A percentile compares a stretch with the other conserved stretches of the same genome.
These are phyloP conservation scores for Inonotus obliquus DNA, from an alignment of 1,284 basidiomycete species.

Conservation along the genomic window DNA sequence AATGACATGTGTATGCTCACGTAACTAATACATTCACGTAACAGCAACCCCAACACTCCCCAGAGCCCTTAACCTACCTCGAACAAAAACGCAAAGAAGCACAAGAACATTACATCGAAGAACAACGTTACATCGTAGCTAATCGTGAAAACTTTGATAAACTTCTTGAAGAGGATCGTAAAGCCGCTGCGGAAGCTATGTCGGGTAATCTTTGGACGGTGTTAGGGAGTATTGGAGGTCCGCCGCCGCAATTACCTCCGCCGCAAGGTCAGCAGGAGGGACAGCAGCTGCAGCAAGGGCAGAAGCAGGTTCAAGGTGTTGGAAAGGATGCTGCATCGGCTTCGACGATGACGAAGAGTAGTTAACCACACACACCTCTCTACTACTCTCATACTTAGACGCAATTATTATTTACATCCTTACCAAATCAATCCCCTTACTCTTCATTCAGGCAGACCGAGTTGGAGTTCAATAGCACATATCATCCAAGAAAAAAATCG, in stretches of 20 bases:
- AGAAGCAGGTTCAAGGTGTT: background rate
- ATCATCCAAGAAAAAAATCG: background rate
- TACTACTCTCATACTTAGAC: background rate
- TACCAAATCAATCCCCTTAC: background rate
- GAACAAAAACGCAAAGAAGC: constrained; percentile 89
- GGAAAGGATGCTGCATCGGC: background rate
- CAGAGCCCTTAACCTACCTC: constrained; percentile 77
- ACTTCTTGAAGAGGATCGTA: constrained; percentile 77
- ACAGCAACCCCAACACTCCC: constrained; percentile 29
- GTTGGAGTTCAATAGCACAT: background rate
- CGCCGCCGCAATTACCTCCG: constrained; percentile 19
- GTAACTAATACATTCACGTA: constrained; percentile 22
- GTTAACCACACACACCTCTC: background rate
- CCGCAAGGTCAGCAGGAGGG: background rate
- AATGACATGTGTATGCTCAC: constrained; percentile 19
- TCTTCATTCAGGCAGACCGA: background rate
- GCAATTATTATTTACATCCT: background rate
- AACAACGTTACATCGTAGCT: constrained; percentile 82
- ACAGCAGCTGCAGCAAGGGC: constrained; percentile 5
- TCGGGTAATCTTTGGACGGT: constrained; percentile 41
- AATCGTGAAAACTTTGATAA: constrained; percentile 82
- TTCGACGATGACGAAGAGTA: background rate
- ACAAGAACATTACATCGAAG: constrained; percentile 79
- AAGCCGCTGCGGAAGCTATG: constrained; percentile 66
- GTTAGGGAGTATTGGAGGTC: constrained; percentile 28